Base-by-base conservation (phyloP, 2,329 filamentous ascomycete species). In the Rhinocladiella similis region DNA sequence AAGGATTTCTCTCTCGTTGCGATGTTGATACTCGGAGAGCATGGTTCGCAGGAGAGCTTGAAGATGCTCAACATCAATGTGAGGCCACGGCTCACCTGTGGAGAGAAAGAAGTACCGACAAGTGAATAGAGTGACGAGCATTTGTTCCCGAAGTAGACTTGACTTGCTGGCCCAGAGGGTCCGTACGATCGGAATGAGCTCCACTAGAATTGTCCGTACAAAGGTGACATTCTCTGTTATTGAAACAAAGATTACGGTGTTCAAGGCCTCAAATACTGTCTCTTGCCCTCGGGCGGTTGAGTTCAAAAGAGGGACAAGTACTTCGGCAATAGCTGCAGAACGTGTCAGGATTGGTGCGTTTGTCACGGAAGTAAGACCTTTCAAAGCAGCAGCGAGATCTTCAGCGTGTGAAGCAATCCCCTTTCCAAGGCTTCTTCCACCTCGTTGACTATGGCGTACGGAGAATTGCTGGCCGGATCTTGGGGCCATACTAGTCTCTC, bases 1-100 rank as follows among this genome's bases (percentile, higher is more conserved):
- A 10, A 97, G 78, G 36, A 87, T 83, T 47, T 89, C 86, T 56
- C 84, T 84, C 47, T 89, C 85, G 35, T 84, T 79, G 58, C 91
- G 82, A 61, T 80, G 86, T 3, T 83, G 79, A 71, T 97, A 97
- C 66, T 97, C 93, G 7, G 75, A 75, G 76, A 87, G 88, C n/a
- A 99, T 73, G 3, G 81, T 63, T 14, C 43, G 39, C 19, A 62
- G 41, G 5, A 64, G 53, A 12, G 52, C 38, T 43, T 56, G 33
- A 5, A 58, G 41, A 7, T 29, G 46, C 1, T 14, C 38, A 20
- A 36, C 13, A 16, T 53, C 65, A 68, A 54, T 66, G 70, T 62
- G 74, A 58, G 68, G 71, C 63, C 50, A 62, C 62, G 54, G 62
- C 39, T 59, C 68, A 6, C 72, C 68, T 50, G 81, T 75, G 39